Evolutionary conservation across 371 early-diverging fungal genomes (phyloP).

Genomic region (Mortierella sp.): DNA sequence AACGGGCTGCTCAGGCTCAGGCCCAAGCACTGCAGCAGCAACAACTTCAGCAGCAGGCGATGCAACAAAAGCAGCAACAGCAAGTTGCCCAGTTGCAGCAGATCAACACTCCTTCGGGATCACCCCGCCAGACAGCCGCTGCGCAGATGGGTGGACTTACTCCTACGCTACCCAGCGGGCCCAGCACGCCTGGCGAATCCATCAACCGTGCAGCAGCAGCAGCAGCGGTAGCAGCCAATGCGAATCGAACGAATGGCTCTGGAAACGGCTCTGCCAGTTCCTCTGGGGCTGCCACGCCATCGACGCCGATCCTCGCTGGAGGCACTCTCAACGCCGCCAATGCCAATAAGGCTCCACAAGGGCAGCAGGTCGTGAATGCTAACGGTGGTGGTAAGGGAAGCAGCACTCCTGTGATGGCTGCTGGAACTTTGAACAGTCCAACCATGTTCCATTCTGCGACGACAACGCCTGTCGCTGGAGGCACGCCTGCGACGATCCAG

Average conservation of each 20-base stretch:
- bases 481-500: slow-evolving; percentile 31
- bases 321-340: slow-evolving; percentile 21
- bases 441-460: slow-evolving; percentile 44
- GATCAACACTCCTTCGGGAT: slow-evolving; percentile 51
- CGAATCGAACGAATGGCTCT: slow-evolving; percentile 19
- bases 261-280: slow-evolving; percentile 43
- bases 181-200: slow-evolving; percentile 50
- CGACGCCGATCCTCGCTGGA: slow-evolving; percentile 46
- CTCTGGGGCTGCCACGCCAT: slow-evolving; percentile 48
- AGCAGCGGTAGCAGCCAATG: slow-evolving; percentile 17
- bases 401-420: slow-evolving; percentile 41
- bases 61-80: slow-evolving; percentile 43
- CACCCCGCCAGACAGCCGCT: slow-evolving; percentile 45
- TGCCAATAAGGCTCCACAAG: slow-evolving; percentile 19
- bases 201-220: slow-evolving; percentile 22
- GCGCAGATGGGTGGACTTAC: slow-evolving; percentile 54
- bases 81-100: slow-evolving; percentile 49
- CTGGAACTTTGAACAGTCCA: slow-evolving; percentile 41
- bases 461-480: slow-evolving; percentile 21
- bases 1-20: slow-evolving; percentile 55
- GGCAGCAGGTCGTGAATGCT: slow-evolving; percentile 20
- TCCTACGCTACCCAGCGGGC: slow-evolving; percentile 45
- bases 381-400: slow-evolving; percentile 26
- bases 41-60: slow-evolving; percentile 53
- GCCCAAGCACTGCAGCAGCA: slow-evolving; percentile 54